Evolutionary conservation across 106 monocot genomes (phyloP), one percentile per base, ranked within the genome.

Genomic region (Phalaenopsis aphrodite): DNA sequence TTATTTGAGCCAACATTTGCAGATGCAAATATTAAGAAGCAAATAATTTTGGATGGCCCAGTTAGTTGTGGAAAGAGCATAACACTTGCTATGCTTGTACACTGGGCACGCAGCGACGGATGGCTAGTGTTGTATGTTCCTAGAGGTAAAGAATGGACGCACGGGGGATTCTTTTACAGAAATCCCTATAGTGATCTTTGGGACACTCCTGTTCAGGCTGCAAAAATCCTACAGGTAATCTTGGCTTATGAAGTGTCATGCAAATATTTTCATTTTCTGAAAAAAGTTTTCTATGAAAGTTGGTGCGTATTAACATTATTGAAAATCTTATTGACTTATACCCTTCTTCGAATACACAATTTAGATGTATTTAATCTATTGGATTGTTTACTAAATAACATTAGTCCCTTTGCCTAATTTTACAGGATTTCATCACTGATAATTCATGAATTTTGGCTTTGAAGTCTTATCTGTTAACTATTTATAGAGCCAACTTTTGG

Each of bases 71-170:
- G 98, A 58, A 99, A 99, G 81, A 99, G 98, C 81, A 86, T 93
- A 76, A 85, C 89, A 67, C 94, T 99, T 84, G 92, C 98, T 75
- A 91, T 99, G 94, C 92, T 99, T 83, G 98, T 99, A 41, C 92
- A 95, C 69, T 99, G 98, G 98, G 98, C 98, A 72, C 94, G 92
- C 69, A 86, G 79, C 83, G 94, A 99, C 83, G 94, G 90, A 12
- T 99, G 98, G 98, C 83, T 99, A 61, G 98, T 99, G 47, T 91
- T 98, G 77, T 99, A 99, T 89, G 98, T 95, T 83, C 98, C 98
- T n/a, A 88, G 84, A 86, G 98, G 88, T 77, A 94, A 69, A 68
- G 91, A 93, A 67, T 99, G 98, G 98, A 93, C 93, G 8, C 94
- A 89, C 87, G 94, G 98, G 76, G 94, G 98, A 68, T 93, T 91